A percentile compares a stretch with the other conserved stretches of the same genome.
These are phyloP conservation scores for Mycena indigotica DNA, from an alignment of 768 basidiomycete genomes.

Conservation along the genomic window DNA sequence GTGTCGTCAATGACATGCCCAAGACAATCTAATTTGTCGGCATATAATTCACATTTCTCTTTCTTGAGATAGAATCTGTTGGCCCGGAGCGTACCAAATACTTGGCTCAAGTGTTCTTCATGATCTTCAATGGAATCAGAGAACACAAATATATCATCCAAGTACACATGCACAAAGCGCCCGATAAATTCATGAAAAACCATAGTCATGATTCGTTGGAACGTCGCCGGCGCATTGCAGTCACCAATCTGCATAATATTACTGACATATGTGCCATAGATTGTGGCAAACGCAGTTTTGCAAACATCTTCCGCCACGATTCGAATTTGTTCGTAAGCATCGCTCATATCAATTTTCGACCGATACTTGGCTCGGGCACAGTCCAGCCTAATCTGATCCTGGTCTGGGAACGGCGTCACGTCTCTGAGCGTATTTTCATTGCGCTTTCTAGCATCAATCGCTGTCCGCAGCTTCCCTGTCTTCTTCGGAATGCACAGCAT, in stretches of 20 bases:
- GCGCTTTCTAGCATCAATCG: slow-evolving; percentile 35
- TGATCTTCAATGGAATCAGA: slow-evolving; percentile 41
- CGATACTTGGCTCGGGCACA: slow-evolving; percentile 28
- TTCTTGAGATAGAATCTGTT: slow-evolving; percentile 34
- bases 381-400: slow-evolving; percentile 33
- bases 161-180: slow-evolving; percentile 41
- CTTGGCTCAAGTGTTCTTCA: slow-evolving; percentile 31
- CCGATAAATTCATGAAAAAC: slow-evolving; percentile 44
- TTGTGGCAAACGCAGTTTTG: slow-evolving; percentile 37
- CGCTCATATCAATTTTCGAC: slow-evolving; percentile 36
- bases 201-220: slow-evolving; percentile 44
- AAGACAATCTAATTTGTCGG: slow-evolving; percentile 35
- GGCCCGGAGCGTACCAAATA: slow-evolving; percentile 33
- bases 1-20: slow-evolving; percentile 43
- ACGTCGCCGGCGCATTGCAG: slow-evolving; percentile 49
- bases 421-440: slow-evolving; percentile 46
- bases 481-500: slow-evolving; percentile 38
- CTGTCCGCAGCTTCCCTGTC: slow-evolving; percentile 33
- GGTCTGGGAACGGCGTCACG: slow-evolving; percentile 43
- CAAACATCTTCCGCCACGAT: slow-evolving; percentile 26
- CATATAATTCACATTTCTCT: slow-evolving; percentile 37
- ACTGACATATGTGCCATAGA: slow-evolving; percentile 45
- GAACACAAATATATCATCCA: slow-evolving; percentile 48
- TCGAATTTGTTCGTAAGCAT: slow-evolving; percentile 39
- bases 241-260: slow-evolving; percentile 44